phyloP scores from a whole-genome alignment of 257 asterid genomes.

The Penstemon barbatus region DNA sequence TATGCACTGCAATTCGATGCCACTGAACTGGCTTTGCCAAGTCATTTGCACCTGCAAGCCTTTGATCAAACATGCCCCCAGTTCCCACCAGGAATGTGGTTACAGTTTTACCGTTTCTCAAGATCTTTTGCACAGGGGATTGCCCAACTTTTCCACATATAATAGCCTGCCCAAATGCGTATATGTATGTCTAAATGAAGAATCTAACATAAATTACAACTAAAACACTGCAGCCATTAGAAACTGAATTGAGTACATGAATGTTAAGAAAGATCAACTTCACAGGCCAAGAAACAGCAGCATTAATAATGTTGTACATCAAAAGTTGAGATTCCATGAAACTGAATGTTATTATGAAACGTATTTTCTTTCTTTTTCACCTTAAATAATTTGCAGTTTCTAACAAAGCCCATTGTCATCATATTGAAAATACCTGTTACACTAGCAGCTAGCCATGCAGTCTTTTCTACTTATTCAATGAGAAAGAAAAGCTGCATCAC shows the following conservation, averaged over 20 bases:
- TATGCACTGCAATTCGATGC: conserved; percentile 97
- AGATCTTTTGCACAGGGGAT: conserved; percentile 87
- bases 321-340: conserved; percentile 8
- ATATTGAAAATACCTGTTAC: background rate
- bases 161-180: conserved; percentile 55
- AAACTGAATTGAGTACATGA: background rate
- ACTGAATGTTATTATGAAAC: background rate
- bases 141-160: conserved; percentile 91
- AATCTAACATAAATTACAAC: background rate
- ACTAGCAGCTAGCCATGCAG: background rate
- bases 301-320: background rate
- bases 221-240: background rate
- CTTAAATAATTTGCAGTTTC: background rate
- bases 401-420: conserved; percentile 6
- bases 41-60: conserved; percentile 50
- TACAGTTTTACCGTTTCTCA: conserved; percentile 83
- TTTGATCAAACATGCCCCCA: conserved; percentile 95
- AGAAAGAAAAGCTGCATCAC: background rate
- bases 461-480: background rate
- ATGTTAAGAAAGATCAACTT: background rate
- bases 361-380: background rate
- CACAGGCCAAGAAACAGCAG: conserved; percentile 15
- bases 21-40: conserved; percentile 90
- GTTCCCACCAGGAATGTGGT: conserved; percentile 92
- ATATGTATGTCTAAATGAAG: background rate